Evolutionary conservation across 78 protist genomes (phyloP).

Genomic region (Dictyostelium firmibasis): DNA sequence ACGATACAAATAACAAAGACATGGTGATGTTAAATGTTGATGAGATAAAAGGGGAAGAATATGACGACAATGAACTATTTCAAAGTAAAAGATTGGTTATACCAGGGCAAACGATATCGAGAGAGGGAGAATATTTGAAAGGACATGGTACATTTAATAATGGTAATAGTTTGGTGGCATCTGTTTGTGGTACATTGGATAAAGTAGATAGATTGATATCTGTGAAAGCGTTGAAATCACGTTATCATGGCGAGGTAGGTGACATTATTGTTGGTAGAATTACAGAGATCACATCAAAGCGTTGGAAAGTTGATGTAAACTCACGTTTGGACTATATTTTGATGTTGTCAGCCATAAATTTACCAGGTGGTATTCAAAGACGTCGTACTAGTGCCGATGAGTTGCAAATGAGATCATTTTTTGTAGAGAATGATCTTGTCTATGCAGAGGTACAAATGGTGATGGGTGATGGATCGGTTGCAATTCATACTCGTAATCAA

Average conservation of each 20-base stretch:
- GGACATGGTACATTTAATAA: conserved; percentile 81
- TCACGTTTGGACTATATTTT: conserved; percentile 81
- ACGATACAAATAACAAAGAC: not conserved
- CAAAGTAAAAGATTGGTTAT: conserved; percentile 11
- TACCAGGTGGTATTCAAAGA: conserved; percentile 94
- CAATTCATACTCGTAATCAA: conserved; percentile 88
- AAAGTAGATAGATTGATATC: conserved; percentile 82
- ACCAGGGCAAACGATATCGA: conserved; percentile 73
- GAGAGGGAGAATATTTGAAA: conserved; percentile 72
- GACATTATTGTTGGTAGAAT: conserved; percentile 92
- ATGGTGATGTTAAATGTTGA: not conserved
- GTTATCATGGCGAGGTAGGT: conserved; percentile 90
- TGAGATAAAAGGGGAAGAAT: not conserved
- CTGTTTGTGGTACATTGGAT: conserved; percentile 91
- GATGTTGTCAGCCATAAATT: conserved; percentile 84
- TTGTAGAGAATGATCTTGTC: conserved; percentile 89
- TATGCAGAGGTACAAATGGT: conserved; percentile 90
- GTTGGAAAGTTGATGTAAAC: conserved; percentile 90
- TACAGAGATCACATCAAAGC: conserved; percentile 73
- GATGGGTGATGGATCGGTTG: conserved; percentile 79
- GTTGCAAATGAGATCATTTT: conserved; percentile 89
- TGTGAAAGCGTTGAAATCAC: conserved; percentile 81
- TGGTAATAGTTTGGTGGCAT: conserved; percentile 28
- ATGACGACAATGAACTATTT: not conserved
- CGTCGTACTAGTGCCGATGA: conserved; percentile 88